Evolutionary conservation across 208 protist species (phyloP), one percentile per base, ranked within the genome.

Genomic region (Wallacemonas sp.): DNA sequence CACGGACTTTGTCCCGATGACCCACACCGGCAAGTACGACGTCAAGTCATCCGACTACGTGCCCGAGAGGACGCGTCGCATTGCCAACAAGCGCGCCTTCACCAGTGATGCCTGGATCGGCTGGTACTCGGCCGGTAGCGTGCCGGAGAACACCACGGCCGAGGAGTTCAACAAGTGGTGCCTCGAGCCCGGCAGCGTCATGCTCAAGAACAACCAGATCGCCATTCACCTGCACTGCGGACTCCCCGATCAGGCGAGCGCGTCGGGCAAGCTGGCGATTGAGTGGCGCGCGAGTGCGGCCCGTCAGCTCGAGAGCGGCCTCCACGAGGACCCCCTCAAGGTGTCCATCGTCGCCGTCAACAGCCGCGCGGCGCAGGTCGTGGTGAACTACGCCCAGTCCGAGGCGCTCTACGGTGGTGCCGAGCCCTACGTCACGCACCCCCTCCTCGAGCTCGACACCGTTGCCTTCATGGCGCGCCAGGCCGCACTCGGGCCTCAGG

Each of bases 1-100:
- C 39, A 80, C 63, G 2, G 86, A 95, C 68, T 88, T 82, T 75
- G 78, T 92, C 44, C 89, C 86, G 0, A 74, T 84, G 70, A 95
- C 83, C 19, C 76, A 89, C 68, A 63, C 54, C 9, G 60, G 61
- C 33, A 60, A 70, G 23, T 55, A 61, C 19, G 64, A 79, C 16
- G 48, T 76, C 24, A 68, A 32, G 66, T 63, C 69, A 5, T 71
- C 78, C 23, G 47, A 44, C 14, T 85, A 83, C 70, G 33, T 30
- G 41, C 63, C 79, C 1, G 72, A 85, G 43, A 65, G 79, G 54
- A 76, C 39, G 14, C 73, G 74, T 44, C 80, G 79, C 34, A 56
- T 76, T 5, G 55, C 49, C 19, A 62, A 76, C 14, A 90, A 90
- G 77, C 76, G 68, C 34, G 58, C 62, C 60, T 91, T 83, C 72